Evolutionary conservation across 1,139 yeast species (phyloP), one percentile per base, ranked within the genome.

Genomic region (Blastobotrys raffinosifermentans): DNA sequence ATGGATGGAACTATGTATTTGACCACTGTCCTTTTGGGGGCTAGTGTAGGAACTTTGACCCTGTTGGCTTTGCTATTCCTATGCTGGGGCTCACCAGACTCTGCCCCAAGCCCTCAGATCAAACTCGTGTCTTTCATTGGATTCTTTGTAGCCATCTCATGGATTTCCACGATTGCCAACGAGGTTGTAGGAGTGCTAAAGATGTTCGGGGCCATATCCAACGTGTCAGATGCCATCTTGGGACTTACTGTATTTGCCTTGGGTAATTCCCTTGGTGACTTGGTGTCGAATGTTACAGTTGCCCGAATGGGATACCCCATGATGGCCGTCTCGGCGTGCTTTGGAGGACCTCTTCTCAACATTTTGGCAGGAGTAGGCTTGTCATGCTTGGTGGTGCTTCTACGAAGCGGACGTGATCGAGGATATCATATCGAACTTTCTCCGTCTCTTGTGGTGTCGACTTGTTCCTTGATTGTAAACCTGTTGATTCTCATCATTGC

Each of bases 281-380:
- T 89, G 37, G 77, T 89, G 2, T 82, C 96, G 0, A 87, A 91
- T 53, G 66, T 81, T 35, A 83, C 94, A 0, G 78, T 91, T 36
- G 91, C 96, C 0, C 69, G 67, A 45, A 76, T 85, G 77, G 96
- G 96, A 0, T 80, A 79, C 66, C 89, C 96, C 0, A 72, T 83
- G 44, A 85, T 89, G 91, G 96, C 97, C 0, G 69, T 91, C 29
- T 83, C 94, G 10, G 96, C 97, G 0, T 89, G 96, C 54, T 84
- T 87, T 59, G 97, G 96, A 1, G 93, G 96, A 1, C 97, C 97
- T 0, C 63, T 89, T 51, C 54, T 80, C 34, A 79, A 77, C 46
- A 66, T 80, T 26, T 56, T 80, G 4, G 58, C 78, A 4, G 87
- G 87, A 1, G 61, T 80, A 18, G 85, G 86, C 2, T 60, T 80